Conservation (phyloP, 169 alveolate genomes). For the Eimeria tenella region DNA sequence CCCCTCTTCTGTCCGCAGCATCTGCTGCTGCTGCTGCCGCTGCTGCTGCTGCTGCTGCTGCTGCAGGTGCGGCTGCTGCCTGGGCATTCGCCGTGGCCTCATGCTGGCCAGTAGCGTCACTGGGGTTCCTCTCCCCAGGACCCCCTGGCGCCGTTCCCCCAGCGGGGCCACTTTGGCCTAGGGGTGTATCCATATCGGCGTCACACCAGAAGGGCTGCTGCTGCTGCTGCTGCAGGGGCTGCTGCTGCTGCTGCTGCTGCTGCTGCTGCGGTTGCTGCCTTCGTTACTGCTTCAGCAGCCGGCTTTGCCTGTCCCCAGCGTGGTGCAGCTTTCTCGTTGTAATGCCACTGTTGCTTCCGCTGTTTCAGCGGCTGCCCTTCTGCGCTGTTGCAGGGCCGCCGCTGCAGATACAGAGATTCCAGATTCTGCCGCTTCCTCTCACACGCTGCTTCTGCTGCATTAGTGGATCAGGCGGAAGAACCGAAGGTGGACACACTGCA, state of each 20-base stretch:
- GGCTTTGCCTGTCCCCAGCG: background rate
- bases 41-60: background rate
- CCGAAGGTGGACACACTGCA: too few relatives aligned
- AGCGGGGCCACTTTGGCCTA: too few relatives aligned
- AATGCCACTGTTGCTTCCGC: background rate
- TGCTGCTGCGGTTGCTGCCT: slow-evolving; percentile 37
- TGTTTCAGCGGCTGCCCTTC: background rate
- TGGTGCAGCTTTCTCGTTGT: background rate
- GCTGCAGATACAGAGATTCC: background rate
- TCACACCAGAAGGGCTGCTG: background rate
- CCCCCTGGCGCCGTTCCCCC: too few relatives aligned
- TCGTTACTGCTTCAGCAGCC: background rate
- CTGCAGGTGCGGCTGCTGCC: too few relatives aligned
- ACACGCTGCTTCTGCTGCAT: too few relatives aligned
- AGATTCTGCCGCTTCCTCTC: too few relatives aligned
- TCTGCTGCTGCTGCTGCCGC: background rate
- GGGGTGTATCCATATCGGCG: too few relatives aligned
- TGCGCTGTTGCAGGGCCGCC: background rate
- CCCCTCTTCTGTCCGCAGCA: background rate
- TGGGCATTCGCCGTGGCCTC: too few relatives aligned
- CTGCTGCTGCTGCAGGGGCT: slow-evolving; percentile 1
- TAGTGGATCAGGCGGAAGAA: too few relatives aligned
- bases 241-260: background rate
- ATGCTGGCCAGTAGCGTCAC: too few relatives aligned
- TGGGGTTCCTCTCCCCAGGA: too few relatives aligned